Conservation (phyloP, 305 asterid genomes). For the Lippia alba region DNA sequence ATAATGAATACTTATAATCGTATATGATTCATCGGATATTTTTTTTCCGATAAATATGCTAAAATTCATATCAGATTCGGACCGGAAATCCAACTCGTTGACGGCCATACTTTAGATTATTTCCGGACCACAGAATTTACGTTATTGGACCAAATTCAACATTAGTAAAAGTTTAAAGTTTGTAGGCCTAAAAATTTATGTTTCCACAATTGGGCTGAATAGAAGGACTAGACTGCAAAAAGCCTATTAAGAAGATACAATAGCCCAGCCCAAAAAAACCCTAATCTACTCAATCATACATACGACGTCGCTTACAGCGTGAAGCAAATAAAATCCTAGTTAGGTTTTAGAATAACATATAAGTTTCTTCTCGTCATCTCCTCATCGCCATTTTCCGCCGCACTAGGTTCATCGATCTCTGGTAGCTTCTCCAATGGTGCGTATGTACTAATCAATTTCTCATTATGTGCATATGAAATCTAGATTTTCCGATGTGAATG, state of each 20-base stretch:
- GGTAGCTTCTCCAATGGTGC: conserved; percentile 40
- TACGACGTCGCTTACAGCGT: neutral
- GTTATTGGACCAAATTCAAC: neutral
- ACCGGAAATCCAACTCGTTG: too few species aligned
- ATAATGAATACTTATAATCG: too few species aligned
- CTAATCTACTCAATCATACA: neutral
- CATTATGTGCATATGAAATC: neutral
- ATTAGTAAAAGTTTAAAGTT: neutral
- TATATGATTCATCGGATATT: too few species aligned
- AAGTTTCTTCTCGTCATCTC: neutral
- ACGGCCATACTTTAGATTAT: neutral
- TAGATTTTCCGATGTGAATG: neutral
- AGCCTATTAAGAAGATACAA: neutral
- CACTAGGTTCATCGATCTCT: neutral
- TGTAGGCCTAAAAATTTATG: neutral
- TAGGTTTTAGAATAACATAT: neutral
- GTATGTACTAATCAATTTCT: neutral
- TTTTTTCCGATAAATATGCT: too few species aligned
- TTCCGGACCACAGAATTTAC: neutral
- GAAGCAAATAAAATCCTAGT: conserved; percentile 37
- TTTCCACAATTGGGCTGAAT: neutral
- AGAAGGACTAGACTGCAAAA: neutral
- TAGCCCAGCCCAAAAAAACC: conserved; percentile 9
- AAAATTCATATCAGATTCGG: too few species aligned
- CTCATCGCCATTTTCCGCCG: conserved; percentile 17